These are phyloP conservation scores for Serendipita sp. DNA, from an alignment of 768 basidiomycete genomes.

Conservation along the genomic window DNA sequence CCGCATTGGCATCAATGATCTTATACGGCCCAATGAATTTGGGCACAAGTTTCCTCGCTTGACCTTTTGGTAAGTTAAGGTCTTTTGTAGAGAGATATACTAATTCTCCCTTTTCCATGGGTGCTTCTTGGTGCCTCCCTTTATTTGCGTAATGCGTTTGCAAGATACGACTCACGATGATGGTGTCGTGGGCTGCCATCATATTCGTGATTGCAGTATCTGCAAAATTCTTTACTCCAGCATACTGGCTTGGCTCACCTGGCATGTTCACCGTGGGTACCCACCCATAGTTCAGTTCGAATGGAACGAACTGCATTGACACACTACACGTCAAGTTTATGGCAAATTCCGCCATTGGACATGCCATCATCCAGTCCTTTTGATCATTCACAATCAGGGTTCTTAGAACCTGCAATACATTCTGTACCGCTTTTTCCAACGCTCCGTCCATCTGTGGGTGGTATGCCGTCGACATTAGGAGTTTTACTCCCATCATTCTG, in stretches of 20 bases:
- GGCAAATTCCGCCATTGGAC: constrained; percentile 16
- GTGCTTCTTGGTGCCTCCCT: constrained; percentile 15
- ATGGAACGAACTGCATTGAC: constrained; percentile 14
- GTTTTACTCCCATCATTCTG: constrained; percentile 17
- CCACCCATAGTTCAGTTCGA: constrained; percentile 18
- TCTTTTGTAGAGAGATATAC: constrained; percentile 20
- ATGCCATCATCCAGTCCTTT: constrained; percentile 18
- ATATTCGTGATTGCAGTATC: constrained; percentile 17
- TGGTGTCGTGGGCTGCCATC: constrained; percentile 21
- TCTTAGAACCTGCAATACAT: too few species aligned
- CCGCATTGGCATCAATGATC: not conserved
- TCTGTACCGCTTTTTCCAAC: constrained; percentile 21
- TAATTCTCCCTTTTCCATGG: constrained; percentile 18
- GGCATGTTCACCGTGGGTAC: too few species aligned
- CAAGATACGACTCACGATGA: constrained; percentile 20
- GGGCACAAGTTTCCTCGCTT: constrained; percentile 18
- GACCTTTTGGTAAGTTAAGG: constrained; percentile 17
- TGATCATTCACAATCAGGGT: constrained; percentile 18
- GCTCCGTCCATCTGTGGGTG: constrained; percentile 27
- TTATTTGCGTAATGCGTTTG: too few species aligned
- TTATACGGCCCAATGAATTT: constrained; percentile 18
- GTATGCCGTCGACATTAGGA: constrained; percentile 21
- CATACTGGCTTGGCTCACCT: constrained; percentile 14
- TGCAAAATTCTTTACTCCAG: constrained; percentile 20
- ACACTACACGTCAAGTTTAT: constrained; percentile 14